Base-by-base conservation (phyloP, 225 moss, liverwort and hornwort species). In the Marchantia polymorpha region DNA sequence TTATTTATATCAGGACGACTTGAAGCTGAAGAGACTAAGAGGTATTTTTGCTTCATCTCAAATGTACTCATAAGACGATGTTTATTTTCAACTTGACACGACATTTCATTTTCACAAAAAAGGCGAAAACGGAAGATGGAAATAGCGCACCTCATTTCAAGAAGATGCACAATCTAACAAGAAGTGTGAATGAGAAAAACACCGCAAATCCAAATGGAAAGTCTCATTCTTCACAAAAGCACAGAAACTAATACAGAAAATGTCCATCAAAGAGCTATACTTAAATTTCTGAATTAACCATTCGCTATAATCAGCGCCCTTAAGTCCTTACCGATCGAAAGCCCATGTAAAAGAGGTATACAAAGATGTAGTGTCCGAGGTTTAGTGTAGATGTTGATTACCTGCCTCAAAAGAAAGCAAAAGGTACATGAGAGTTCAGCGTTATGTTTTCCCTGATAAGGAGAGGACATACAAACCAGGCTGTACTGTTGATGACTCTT, bases 241-340 rank as follows among this genome's bases (percentile, higher is more conserved):
- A 14, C 31, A 69, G 31, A 69, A 69, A 46, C 16, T 17, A 6
- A 7, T 31, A 11, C 16, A 11, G 17, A 10, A 17, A 17, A 2
- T 1, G 11, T 68, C 7, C 31, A 31, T 39, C 31, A 31, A 8
- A 12, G 39, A 69, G 25, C 17, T 69, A 8, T 25, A 64, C 64
- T 6, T 25, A 46, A 16, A 46, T 10, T 69, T 46, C 2, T 47
- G 69, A 69, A 17, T 22, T 7, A 29, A 66, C 20, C 11, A 19
- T 20, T n/a, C 27, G 7, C 26, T 54, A 11, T 49, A 72, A 17
- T 23, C 72, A 72, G 8, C 23, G 17, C 23, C 26, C 47, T 17
- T 26, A 26, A 54, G 73, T 73, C 19, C 86, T 83, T 83, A 86
- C 86, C 80, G 14, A 76, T 70, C 25, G 83, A 83, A 67, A 83